Percentiles rank a stretch among this genome's conserved stretches.
Evolutionary conservation across 768 basidiomycete genomes (phyloP).

Genomic region (Bullera alba): DNA sequence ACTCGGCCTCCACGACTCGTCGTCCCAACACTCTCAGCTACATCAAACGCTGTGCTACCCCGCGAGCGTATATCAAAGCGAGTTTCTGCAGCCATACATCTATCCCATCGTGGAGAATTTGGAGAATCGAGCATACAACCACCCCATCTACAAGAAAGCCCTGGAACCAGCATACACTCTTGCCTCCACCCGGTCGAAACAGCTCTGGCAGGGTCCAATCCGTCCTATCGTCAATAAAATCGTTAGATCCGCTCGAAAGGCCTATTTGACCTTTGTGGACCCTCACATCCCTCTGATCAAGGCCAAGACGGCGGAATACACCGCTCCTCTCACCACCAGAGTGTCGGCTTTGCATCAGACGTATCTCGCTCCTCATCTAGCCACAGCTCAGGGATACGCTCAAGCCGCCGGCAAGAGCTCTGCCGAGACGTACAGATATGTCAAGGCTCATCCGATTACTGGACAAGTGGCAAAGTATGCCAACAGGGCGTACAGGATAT

Average conservation of each 20-base stretch:
- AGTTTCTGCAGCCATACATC: slow-evolving; percentile 37
- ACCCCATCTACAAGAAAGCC: slow-evolving; percentile 20
- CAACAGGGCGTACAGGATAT: slow-evolving; percentile 9
- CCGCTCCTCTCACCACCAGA: slow-evolving; percentile 25
- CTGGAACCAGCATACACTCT: slow-evolving; percentile 15
- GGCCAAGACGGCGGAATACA: slow-evolving; percentile 13
- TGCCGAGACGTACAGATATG: slow-evolving; percentile 13
- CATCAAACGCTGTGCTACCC: slow-evolving; percentile 37
- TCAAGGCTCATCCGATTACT: slow-evolving; percentile 27
- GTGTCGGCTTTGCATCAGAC: slow-evolving; percentile 10
- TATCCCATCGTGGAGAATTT: slow-evolving; percentile 30
- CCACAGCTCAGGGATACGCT: slow-evolving; percentile 16
- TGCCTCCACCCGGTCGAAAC: not conserved
- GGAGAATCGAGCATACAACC: slow-evolving; percentile 3
- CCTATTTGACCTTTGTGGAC: slow-evolving; percentile 32
- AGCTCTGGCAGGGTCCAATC: slow-evolving; percentile 19
- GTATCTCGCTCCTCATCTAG: slow-evolving; percentile 25
- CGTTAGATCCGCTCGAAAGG: slow-evolving; percentile 15
- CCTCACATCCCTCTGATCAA: slow-evolving; percentile 29
- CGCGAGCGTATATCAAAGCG: slow-evolving; percentile 30
- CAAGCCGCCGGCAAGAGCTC: slow-evolving; percentile 6
- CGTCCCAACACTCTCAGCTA: slow-evolving; percentile 3
- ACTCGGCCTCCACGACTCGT: slow-evolving; percentile 16
- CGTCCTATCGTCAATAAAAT: slow-evolving; percentile 17
- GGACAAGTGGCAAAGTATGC: slow-evolving; percentile 18